Base-by-base conservation (phyloP, 2,329 filamentous ascomycete species). In the Aotearoamyces nothofagi region DNA sequence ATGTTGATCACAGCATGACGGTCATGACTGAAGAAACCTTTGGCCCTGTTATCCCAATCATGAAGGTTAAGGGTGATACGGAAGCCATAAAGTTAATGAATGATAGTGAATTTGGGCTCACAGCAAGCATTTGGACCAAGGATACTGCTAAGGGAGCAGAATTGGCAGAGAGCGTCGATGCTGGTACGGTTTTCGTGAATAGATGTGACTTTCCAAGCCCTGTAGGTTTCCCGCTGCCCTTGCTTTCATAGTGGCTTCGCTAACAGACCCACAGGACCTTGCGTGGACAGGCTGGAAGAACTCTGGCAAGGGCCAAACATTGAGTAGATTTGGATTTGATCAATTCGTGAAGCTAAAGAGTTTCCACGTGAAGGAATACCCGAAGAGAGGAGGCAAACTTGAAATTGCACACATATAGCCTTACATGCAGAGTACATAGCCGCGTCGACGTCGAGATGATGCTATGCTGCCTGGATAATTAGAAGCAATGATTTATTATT, bases 231-330 rank as follows among this genome's bases (percentile, higher is more conserved):
- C 19, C 27, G 22, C 31, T 23, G 28, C 35, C 11, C 11, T 28
- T 29, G 10, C 20, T 35, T n/a, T 27, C 29, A 9, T 30, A 29
- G 34, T n/a, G 22, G 28, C 19, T 22, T 15, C 22, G 27, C 40
- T 48, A 33, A 42, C 43, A 43, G 33, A 45, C 34, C 24, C 23
- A 20, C 43, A 87, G 80, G 83, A 92, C 53, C 69, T 92, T 41
- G 83, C 84, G n/a, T 92, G 83, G 83, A 90, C 86, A 3, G 87
- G 87, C 8, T 94, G 84, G 84, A 96, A 96, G 62, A 84, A 93
- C 52, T 93, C 84, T 35, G 87, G 87, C 39, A 86, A 81, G 54
- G 87, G 87, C 13, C 78, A 86, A 43, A 94, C 86, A 7, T 58
- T 96, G 44, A 90, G 83, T 57, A 75, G 62, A 43, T 92, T 86